Percentiles rank a stretch among this genome's conserved stretches.
Evolutionary conservation across 495 filamentous ascomycete genomes (phyloP).

Genomic region (Xylaria castorea): DNA sequence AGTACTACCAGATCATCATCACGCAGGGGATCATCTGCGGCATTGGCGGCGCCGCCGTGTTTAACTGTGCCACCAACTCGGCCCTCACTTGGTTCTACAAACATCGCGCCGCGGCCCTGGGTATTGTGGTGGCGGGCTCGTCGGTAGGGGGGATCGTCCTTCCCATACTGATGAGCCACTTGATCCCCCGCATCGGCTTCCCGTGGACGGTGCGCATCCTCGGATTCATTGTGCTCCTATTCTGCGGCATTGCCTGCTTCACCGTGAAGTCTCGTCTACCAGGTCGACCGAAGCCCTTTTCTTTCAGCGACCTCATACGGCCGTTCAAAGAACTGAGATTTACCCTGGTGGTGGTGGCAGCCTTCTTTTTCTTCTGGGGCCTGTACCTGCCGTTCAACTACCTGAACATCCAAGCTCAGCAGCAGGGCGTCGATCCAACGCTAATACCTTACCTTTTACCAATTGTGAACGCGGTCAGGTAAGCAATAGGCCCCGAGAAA

Average conservation of each 20-base stretch:
- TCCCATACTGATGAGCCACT: conserved; percentile 71
- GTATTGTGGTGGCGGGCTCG: conserved; percentile 70
- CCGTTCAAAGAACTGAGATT: conserved; percentile 68
- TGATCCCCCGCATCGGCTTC: conserved; percentile 71
- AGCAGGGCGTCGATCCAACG: conserved; percentile 63
- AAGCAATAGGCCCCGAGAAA: conserved; percentile 27
- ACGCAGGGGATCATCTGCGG: conserved; percentile 62
- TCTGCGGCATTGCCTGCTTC: conserved; percentile 67
- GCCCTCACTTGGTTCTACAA: conserved; percentile 73
- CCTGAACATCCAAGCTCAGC: conserved; percentile 63
- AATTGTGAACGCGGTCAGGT: conserved; percentile 76
- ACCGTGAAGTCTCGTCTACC: conserved; percentile 70
- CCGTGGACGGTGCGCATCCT: conserved; percentile 74
- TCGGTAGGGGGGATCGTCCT: conserved; percentile 72
- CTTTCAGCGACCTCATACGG: conserved; percentile 60
- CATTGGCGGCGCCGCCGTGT: conserved; percentile 66
- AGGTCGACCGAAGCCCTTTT: conserved; percentile 60
- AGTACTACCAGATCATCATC: conserved; percentile 72
- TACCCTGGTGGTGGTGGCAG: conserved; percentile 54
- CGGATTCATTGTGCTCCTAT: conserved; percentile 71
- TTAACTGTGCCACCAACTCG: conserved; percentile 67
- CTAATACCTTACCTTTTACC: conserved; percentile 72
- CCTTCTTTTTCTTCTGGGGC: conserved; percentile 73
- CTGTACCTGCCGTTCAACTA: conserved; percentile 79
- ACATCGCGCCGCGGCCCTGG: conserved; percentile 70